These are phyloP conservation scores for Sistotremastrum suecicum DNA, from an alignment of 768 basidiomycete genomes.

Conservation along the genomic window DNA sequence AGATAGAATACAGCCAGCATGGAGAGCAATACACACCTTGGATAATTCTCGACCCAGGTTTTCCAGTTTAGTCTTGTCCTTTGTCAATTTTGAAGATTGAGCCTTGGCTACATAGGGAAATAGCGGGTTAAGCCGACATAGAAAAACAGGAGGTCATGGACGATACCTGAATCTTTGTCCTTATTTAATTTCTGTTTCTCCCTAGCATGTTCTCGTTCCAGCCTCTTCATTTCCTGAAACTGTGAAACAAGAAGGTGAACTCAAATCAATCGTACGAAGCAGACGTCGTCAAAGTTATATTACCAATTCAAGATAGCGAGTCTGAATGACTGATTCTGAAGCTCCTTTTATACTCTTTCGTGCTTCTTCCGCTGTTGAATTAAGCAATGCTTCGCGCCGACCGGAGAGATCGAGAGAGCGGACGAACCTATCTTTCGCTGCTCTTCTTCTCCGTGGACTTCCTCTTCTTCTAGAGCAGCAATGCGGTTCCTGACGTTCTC, in stretches of 20 bases:
- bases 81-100: conserved; percentile 77
- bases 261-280: conserved; percentile 1
- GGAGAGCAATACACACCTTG: conserved; percentile 37
- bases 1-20: conserved; percentile 1
- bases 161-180: conserved; percentile 76
- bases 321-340: conserved; percentile 69
- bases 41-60: conserved; percentile 79
- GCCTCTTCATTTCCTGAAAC: conserved; percentile 80
- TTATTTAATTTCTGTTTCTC: conserved; percentile 85
- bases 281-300: conserved; percentile 9
- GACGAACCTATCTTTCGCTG: conserved; percentile 59
- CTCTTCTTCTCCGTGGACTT: conserved; percentile 78
- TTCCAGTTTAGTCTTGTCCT: conserved; percentile 83
- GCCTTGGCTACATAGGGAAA: conserved; percentile 46
- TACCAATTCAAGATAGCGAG: conserved; percentile 83
- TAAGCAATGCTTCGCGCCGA: conserved; percentile 1
- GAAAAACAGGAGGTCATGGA: conserved; percentile 7
- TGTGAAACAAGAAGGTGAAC: conserved; percentile 18
- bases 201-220: conserved; percentile 81
- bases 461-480: conserved; percentile 80
- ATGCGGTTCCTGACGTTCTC: conserved; percentile 81
- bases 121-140: conserved; percentile 5
- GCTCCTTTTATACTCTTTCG: conserved; percentile 74
- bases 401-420: not conserved
- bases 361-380: conserved; percentile 63